A percentile compares a stretch with the other conserved stretches of the same genome.
phyloP scores from a whole-genome alignment of 192 early-diverging fungal species.

The Polychytrium aggregatum region DNA sequence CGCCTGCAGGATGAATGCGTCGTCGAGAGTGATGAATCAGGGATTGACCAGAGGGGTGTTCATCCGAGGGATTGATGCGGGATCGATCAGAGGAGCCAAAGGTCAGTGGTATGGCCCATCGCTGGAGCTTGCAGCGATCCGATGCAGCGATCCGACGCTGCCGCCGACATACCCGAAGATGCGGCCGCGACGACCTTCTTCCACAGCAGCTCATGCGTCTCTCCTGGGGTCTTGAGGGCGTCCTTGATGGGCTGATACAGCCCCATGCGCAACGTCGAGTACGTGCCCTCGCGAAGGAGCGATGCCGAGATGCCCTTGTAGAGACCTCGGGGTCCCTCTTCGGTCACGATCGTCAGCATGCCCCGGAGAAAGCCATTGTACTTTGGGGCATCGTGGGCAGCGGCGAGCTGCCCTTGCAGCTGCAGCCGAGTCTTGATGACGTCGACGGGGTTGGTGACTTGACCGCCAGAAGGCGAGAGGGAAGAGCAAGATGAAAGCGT shows the following conservation, averaged over 20 bases:
- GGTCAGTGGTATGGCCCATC: too few species aligned
- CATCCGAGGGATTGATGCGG: too few species aligned
- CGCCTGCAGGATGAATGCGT: slow-evolving; percentile 6
- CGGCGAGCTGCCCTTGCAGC: slow-evolving; percentile 3
- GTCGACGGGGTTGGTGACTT: slow-evolving; percentile 9
- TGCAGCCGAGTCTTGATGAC: slow-evolving; percentile 13
- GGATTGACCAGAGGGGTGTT: too few species aligned
- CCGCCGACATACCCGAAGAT: slow-evolving; percentile 12
- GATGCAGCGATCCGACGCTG: too few species aligned
- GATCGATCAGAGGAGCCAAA: too few species aligned
- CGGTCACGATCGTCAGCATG: slow-evolving; percentile 1
- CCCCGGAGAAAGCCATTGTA: slow-evolving; percentile 1
- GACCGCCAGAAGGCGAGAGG: too few species aligned
- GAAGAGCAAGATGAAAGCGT: too few species aligned
- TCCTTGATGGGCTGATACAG: slow-evolving; percentile 15
- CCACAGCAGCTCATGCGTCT: slow-evolving; percentile 7
- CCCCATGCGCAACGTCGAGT: slow-evolving; percentile 23
- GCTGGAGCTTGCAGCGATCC: too few species aligned
- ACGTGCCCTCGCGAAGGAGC: slow-evolving; percentile 20
- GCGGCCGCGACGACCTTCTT: slow-evolving; percentile 19
- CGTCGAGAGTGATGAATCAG: too few species aligned
- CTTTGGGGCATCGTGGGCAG: background rate
- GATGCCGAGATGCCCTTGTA: slow-evolving; percentile 16
- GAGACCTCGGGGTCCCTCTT: slow-evolving; percentile 14
- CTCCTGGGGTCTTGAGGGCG: background rate